Evolutionary conservation across 1,284 basidiomycete genomes (phyloP).

Genomic region (Microbotryum scabiosae): DNA sequence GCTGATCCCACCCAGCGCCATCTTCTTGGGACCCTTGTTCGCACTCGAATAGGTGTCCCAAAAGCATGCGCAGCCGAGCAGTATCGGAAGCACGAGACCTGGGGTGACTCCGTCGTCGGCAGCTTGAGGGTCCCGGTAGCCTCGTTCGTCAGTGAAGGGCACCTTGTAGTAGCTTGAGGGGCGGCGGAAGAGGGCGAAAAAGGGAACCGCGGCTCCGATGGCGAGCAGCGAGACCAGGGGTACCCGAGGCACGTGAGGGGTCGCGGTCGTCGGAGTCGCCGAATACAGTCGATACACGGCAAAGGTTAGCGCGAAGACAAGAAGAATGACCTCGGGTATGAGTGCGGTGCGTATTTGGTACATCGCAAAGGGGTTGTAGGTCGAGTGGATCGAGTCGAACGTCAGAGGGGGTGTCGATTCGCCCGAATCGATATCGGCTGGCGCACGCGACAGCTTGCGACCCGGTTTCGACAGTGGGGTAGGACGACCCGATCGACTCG

Average conservation of each 20-base stretch:
- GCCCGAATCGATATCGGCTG: neutral
- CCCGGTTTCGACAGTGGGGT: neutral
- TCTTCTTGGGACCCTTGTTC: neutral
- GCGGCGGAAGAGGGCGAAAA: conserved; percentile 33
- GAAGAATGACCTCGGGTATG: conserved; percentile 28
- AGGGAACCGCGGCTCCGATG: conserved; percentile 27
- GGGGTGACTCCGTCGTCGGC: conserved; percentile 36
- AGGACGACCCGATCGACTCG: neutral
- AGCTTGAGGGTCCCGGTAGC: conserved; percentile 29
- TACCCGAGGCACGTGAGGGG: conserved; percentile 15
- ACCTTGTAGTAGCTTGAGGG: conserved; percentile 28
- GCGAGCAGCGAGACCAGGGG: conserved; percentile 24
- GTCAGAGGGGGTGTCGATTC: conserved; percentile 23
- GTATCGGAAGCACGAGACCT: conserved; percentile 32
- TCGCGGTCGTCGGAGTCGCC: conserved; percentile 16
- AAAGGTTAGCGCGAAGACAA: conserved; percentile 24
- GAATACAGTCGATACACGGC: conserved; percentile 26
- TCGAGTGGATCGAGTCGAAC: conserved; percentile 21
- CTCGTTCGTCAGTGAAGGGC: conserved; percentile 37
- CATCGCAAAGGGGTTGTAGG: conserved; percentile 25
- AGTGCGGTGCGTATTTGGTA: conserved; percentile 29
- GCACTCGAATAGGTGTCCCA: conserved; percentile 30
- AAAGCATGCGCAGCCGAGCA: conserved; percentile 31
- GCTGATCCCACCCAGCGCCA: conserved; percentile 22
- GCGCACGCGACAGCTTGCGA: neutral